Percentiles rank a stretch among this genome's conserved stretches.
Conservation (phyloP, 225 moss, liverwort and hornwort species). For the Bryoerythrophyllum caledonicum region DNA sequence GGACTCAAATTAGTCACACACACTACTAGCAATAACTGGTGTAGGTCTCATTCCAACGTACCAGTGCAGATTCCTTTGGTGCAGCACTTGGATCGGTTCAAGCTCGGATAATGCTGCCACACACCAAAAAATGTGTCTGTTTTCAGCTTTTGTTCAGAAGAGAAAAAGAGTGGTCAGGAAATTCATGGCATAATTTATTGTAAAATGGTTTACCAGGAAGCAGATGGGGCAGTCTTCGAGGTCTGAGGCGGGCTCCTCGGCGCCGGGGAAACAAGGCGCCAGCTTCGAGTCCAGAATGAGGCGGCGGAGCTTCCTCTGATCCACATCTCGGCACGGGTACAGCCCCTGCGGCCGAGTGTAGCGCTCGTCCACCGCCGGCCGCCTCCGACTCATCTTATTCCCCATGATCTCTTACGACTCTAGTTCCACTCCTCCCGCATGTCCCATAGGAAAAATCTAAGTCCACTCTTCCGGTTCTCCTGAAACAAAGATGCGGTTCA, state of each 20-base stretch:
- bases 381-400: constrained; percentile 55
- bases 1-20: too few species aligned
- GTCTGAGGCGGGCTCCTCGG: constrained; percentile 46
- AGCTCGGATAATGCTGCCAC: constrained; percentile 65
- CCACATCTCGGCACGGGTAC: constrained; percentile 50
- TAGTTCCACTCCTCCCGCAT: constrained; percentile 31
- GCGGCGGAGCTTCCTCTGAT: constrained; percentile 54
- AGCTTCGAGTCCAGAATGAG: constrained; percentile 58
- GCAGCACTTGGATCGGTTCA: constrained; percentile 72
- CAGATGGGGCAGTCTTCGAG: constrained; percentile 65
- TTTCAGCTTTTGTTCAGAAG: constrained; percentile 10
- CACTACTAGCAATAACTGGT: too few species aligned
- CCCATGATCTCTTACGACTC: constrained; percentile 39
- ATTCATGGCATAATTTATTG: too few species aligned
- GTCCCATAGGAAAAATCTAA: constrained; percentile 20
- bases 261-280: constrained; percentile 55
- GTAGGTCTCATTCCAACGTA: constrained; percentile 12
- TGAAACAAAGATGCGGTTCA: too few species aligned
- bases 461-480: too few species aligned
- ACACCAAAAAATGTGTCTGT: constrained; percentile 15
- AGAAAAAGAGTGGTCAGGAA: not conserved
- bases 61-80: constrained; percentile 67
- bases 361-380: constrained; percentile 46
- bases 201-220: constrained; percentile 32
- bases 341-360: constrained; percentile 58